These are phyloP conservation scores for Polytrichum commune DNA, from an alignment of 225 moss, liverwort and hornwort species.

Conservation along the genomic window DNA sequence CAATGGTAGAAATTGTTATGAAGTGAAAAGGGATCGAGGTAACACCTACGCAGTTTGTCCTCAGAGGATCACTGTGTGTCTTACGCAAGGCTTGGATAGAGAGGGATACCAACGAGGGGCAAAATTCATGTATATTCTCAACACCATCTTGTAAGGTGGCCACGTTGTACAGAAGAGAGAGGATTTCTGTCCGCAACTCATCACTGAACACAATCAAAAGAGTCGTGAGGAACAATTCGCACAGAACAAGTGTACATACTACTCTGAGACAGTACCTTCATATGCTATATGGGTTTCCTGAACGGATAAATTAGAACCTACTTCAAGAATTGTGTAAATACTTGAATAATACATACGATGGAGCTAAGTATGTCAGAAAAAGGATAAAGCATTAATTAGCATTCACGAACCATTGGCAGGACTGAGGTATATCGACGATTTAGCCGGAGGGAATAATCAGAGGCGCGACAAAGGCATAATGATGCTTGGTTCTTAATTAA, in stretches of 20 bases:
- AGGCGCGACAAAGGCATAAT: no score
- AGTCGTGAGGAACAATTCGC: not conserved
- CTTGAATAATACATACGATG: no score
- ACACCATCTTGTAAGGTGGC: conserved; percentile 59
- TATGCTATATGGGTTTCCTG: no score
- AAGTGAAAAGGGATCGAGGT: conserved; percentile 6
- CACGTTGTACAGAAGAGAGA: conserved; percentile 64
- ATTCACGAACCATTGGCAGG: no score
- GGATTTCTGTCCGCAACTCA: conserved; percentile 51
- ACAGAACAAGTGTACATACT: not conserved
- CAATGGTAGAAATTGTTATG: no score
- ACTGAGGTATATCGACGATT: no score
- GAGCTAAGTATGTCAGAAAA: no score
- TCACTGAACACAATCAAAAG: conserved; percentile 40
- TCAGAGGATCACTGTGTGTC: conserved; percentile 55
- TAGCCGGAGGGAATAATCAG: no score
- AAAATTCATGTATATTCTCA: conserved; percentile 41
- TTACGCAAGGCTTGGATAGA: conserved; percentile 51
- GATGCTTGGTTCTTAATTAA: not conserved
- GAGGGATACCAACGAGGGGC: conserved; percentile 39
- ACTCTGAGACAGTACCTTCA: no score
- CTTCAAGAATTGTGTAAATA: no score
- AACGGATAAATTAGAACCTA: no score
- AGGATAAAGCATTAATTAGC: no score
- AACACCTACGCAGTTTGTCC: conserved; percentile 66